phyloP scores from a whole-genome alignment of 768 basidiomycete genomes.

The Gautieria morchelliformis region DNA sequence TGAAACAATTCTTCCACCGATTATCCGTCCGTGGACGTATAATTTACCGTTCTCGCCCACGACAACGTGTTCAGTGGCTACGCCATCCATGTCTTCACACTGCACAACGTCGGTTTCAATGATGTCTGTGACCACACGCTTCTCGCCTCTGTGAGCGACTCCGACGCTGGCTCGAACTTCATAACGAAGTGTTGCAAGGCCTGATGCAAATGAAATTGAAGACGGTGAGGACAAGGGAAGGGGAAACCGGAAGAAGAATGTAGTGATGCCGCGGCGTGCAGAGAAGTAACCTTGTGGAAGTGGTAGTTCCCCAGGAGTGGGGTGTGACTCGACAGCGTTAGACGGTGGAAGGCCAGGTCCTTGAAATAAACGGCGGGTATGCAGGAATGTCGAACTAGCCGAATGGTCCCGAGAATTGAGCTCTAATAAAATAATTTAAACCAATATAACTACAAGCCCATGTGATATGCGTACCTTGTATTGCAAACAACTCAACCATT shows the following conservation, averaged over 20 bases:
- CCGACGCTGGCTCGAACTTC: conserved; percentile 65
- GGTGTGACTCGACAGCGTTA: conserved; percentile 66
- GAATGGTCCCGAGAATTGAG: conserved; percentile 70
- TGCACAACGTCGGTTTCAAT: conserved; percentile 60
- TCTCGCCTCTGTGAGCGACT: conserved; percentile 70
- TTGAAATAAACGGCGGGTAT: conserved; percentile 64
- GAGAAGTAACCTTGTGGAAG: conserved; percentile 59
- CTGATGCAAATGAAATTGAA: conserved; percentile 60
- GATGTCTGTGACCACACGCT: conserved; percentile 53
- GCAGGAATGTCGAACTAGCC: conserved; percentile 69
- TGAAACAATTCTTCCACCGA: conserved; percentile 53
- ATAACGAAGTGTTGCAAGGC: conserved; percentile 60
- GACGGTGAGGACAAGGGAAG: conserved; percentile 59
- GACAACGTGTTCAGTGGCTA: conserved; percentile 25
- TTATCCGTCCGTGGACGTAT: conserved; percentile 60
- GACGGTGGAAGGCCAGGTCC: conserved; percentile 76
- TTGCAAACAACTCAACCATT: conserved; percentile 67
- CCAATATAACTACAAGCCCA: not conserved
- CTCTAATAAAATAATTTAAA: conserved; percentile 32
- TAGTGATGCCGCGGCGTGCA: conserved; percentile 67
- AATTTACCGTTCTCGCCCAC: conserved; percentile 75
- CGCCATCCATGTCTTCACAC: conserved; percentile 37
- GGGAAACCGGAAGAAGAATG: conserved; percentile 74
- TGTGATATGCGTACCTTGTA: conserved; percentile 43
- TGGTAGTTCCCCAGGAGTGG: conserved; percentile 44